Percentiles rank a stretch among this genome's conserved stretches.
These are phyloP conservation scores for Theileria luwenshuni DNA, from an alignment of 169 alveolate species.

Conservation along the genomic window DNA sequence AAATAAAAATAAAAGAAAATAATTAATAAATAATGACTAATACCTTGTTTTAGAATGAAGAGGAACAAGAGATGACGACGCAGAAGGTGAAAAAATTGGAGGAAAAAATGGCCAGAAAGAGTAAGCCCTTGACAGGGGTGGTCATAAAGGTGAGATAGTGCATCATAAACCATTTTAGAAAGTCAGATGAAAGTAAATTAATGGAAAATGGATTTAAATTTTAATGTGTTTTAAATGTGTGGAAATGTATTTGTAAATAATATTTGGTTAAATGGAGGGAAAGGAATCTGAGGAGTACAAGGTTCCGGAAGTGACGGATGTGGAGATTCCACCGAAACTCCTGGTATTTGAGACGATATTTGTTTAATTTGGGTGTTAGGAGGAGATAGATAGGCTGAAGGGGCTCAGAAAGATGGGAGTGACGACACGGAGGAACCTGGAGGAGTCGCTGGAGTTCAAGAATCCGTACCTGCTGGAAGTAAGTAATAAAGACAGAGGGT, in stretches of 20 bases:
- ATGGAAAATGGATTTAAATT: slow-evolving; percentile 6
- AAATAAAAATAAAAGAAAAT: not conserved
- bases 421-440: slow-evolving; percentile 43
- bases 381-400: slow-evolving; percentile 44
- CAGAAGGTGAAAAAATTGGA: slow-evolving; percentile 55
- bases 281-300: not conserved
- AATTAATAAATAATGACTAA: not conserved
- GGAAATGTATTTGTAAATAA: not conserved
- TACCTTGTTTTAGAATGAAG: slow-evolving; percentile 14
- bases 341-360: slow-evolving; percentile 19
- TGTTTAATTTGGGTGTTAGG: slow-evolving; percentile 14
- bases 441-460: slow-evolving; percentile 63
- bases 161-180: slow-evolving; percentile 16
- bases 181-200: not conserved
- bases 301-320: slow-evolving; percentile 48
- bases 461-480: slow-evolving; percentile 70
- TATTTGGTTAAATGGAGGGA: not conserved
- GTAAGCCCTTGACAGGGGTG: not conserved
- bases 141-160: slow-evolving; percentile 18
- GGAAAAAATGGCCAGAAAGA: slow-evolving; percentile 26
- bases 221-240: slow-evolving; percentile 4
- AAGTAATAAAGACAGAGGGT: slow-evolving; percentile 5
- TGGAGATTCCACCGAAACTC: slow-evolving; percentile 49
- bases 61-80: not conserved
- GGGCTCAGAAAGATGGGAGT: slow-evolving; percentile 47